phyloP scores from a whole-genome alignment of 1,284 basidiomycete species.

The Ceratobasidium sp. region DNA sequence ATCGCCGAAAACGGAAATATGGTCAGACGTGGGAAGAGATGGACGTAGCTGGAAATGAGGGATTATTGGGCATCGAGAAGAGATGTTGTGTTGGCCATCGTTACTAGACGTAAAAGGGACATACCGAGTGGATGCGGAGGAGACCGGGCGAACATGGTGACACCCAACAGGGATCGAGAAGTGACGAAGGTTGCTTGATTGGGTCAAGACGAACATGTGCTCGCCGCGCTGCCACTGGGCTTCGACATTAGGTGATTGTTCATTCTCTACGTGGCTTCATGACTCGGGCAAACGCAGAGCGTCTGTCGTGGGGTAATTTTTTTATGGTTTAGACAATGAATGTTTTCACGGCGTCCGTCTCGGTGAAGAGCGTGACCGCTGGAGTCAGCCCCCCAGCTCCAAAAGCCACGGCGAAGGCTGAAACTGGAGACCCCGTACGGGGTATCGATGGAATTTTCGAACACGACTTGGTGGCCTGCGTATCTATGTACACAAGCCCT shows the following conservation, averaged over 20 bases:
- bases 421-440: neutral
- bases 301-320: neutral
- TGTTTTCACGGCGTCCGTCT: neutral
- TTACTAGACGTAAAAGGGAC: neutral
- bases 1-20: neutral
- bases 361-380: neutral
- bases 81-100: neutral
- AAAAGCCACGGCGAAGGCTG: neutral
- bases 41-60: neutral
- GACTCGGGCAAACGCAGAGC: conserved; percentile 5
- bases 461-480: too few species aligned
- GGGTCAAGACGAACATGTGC: conserved; percentile 4
- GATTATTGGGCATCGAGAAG: neutral
- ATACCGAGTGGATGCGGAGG: too few species aligned
- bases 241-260: too few species aligned
- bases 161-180: too few species aligned
- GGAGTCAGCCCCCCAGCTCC: neutral
- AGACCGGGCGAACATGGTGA: neutral
- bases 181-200: too few species aligned
- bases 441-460: neutral
- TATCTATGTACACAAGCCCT: too few species aligned
- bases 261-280: too few species aligned
- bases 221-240: too few species aligned
- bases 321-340: too few species aligned
- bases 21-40: neutral